Base-by-base conservation (phyloP, 768 basidiomycete genomes). In the Dendrothele bispora region DNA sequence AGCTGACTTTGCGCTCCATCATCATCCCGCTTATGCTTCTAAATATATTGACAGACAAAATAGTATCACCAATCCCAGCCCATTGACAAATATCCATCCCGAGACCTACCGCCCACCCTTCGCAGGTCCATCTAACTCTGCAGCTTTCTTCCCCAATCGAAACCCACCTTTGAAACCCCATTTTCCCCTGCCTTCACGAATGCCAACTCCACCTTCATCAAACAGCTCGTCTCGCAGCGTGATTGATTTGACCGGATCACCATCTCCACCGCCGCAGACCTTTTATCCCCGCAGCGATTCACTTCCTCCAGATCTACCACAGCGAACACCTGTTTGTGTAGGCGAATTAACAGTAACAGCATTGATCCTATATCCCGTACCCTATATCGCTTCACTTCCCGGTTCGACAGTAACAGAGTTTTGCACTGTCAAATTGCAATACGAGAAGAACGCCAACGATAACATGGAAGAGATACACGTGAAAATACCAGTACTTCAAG, bases 261-360 rank as follows among this genome's bases (percentile, higher is more conserved):
- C 86, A 7, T 72, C 78, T 46, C 67, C 79, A 39, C 75, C 76
- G 11, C 55, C 58, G 24, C 64, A 62, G 38, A 53, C 59, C 48
- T 49, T 57, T 54, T 44, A 60, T 21, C 46, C 57, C 5, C 39
- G 62, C 25, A 38, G 46, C 5, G 29, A 47, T 25, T 52, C 61
- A 10, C 66, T 83, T 2, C 78, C 82, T 3, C 69, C 72, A 7
- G 84, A 88, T 37, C 65, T 89, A 15, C 76, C 86, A 5, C 87
- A 86, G 12, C 89, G 85, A 69, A 89, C 88, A 0, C 87, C 90
- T 14, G 83, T 95, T 43, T 95, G 93, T 63, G 92, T 95, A 39
- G 92, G 92, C 1, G 86, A 89, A 49, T 73, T 95, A 28, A 74
- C 75, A n/a, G 84, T 85, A 17, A 90, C 87, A 15, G 91, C 90